phyloP scores from a whole-genome alignment of 345 rosid species.

The Carallia pectinifolia region DNA sequence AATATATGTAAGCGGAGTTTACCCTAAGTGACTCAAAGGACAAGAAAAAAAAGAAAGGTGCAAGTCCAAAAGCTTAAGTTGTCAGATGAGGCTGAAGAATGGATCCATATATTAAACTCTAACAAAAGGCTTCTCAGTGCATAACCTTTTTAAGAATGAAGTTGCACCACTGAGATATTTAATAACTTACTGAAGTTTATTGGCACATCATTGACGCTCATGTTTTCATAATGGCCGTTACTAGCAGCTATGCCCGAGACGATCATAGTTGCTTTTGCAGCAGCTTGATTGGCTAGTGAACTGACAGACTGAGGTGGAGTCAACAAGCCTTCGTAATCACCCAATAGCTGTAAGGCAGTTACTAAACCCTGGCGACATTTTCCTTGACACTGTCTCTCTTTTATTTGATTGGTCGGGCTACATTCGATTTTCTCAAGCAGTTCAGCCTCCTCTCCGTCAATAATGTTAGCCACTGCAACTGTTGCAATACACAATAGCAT shows the following conservation, averaged over 20 bases:
- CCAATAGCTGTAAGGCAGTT: slow-evolving; percentile 73
- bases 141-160: too few species aligned
- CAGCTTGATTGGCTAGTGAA: slow-evolving; percentile 88
- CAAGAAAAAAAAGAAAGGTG: background rate
- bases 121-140: too few species aligned
- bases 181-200: slow-evolving; percentile 66
- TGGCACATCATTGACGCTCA: slow-evolving; percentile 76
- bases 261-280: slow-evolving; percentile 72
- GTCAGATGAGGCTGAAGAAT: too few species aligned
- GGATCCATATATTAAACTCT: too few species aligned
- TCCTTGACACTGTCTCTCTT: slow-evolving; percentile 51
- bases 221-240: slow-evolving; percentile 58
- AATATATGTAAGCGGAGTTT: background rate
- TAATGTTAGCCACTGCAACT: slow-evolving; percentile 68
- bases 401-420: slow-evolving; percentile 41
- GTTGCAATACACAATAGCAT: slow-evolving; percentile 75
- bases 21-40: background rate
- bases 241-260: slow-evolving; percentile 59
- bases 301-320: slow-evolving; percentile 63
- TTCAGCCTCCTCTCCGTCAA: slow-evolving; percentile 90
- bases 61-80: too few species aligned
- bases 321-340: slow-evolving; percentile 76
- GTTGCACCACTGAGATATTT: slow-evolving; percentile 6
- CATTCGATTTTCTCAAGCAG: slow-evolving; percentile 50
- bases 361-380: slow-evolving; percentile 63